Conservation (phyloP, 306 rosid genomes). For the Sophora flavescens region DNA sequence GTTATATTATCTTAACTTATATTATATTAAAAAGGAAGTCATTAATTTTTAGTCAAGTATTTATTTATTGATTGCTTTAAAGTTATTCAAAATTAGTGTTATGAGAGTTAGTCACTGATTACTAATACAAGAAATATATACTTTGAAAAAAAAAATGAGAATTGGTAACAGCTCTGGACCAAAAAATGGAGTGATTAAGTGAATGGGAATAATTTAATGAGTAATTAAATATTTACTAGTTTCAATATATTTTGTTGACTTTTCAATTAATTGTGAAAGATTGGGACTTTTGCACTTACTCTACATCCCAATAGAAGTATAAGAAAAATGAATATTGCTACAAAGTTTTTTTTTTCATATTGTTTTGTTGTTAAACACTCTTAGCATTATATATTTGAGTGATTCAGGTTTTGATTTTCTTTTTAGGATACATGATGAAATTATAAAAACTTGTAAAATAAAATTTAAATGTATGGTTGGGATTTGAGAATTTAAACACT, state of each 20-base stretch:
- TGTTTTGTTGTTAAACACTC: background rate
- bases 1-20: no score
- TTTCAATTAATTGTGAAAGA: background rate
- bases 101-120: background rate
- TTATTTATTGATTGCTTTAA: background rate
- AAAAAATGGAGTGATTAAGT: background rate
- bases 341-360: background rate
- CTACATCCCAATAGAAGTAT: background rate
- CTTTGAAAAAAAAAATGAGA: background rate
- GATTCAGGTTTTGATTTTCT: background rate
- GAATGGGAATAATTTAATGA: background rate
- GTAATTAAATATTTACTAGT: background rate
- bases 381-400: no score
- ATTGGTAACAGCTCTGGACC: background rate
- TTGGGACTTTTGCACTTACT: background rate
- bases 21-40: no score
- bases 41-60: background rate
- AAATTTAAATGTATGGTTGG: background rate
- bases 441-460: background rate
- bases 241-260: background rate
- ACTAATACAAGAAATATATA: background rate
- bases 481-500: background rate
- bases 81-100: background rate
- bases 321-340: background rate
- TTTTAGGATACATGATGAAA: background rate